Evolutionary conservation across 2,329 filamentous ascomycete species (phyloP).

Genomic region (Pseudocercospora pini-densiflorae): DNA sequence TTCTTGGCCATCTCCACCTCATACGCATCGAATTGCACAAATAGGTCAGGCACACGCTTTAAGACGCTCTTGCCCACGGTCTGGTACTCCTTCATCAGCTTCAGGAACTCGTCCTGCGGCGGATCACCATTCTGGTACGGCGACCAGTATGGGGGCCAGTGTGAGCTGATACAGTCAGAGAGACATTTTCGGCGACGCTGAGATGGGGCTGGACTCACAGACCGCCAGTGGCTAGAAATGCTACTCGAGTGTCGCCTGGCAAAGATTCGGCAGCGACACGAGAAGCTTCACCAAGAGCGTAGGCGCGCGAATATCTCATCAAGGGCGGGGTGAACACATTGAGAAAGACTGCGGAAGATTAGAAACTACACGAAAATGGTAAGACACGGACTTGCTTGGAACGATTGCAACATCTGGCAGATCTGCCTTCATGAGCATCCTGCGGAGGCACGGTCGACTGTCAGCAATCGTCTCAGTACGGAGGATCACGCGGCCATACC

Average conservation of each 20-base stretch:
- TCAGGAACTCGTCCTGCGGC: conserved; percentile 3
- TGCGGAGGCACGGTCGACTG: not conserved
- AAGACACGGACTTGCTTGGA: not conserved
- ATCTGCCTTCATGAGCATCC: not conserved
- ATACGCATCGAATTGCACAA: not conserved
- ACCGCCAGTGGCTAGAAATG: not conserved
- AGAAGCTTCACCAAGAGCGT: not conserved
- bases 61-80: not conserved
- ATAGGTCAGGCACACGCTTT: not conserved
- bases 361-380: not conserved
- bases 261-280: not conserved
- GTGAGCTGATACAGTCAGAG: not conserved
- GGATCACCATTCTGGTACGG: conserved; percentile 1
- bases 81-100: conserved; percentile 5
- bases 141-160: conserved; percentile 3
- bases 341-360: not conserved
- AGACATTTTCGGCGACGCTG: not conserved
- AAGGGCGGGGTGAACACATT: not conserved
- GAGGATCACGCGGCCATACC: not conserved
- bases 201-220: not conserved
- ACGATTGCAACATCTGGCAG: conserved; percentile 1
- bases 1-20: conserved; percentile 3
- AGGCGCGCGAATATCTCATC: not conserved
- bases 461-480: not conserved
- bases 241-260: not conserved